Evolutionary conservation across 2,329 filamentous ascomycete genomes (phyloP).

Genomic region (Claviceps pazoutovae): DNA sequence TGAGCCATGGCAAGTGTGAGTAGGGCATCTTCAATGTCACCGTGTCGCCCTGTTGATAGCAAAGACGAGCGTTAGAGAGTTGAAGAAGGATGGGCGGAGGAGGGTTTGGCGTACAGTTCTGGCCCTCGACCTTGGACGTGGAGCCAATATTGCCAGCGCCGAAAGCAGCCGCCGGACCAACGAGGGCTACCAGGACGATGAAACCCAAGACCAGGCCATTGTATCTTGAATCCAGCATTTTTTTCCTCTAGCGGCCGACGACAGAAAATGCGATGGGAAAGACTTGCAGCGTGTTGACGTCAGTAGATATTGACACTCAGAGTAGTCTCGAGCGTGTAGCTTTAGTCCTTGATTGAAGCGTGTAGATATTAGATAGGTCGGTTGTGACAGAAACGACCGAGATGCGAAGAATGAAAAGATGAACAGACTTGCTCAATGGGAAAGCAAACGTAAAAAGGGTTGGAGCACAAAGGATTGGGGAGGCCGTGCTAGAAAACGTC

Average conservation of each 20-base stretch:
- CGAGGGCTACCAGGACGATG: constrained; percentile 50
- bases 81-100: neutral
- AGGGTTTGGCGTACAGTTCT: constrained; percentile 49
- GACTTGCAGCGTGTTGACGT: too few species aligned
- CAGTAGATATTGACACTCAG: too few species aligned
- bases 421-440: neutral
- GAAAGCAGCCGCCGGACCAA: constrained; percentile 59
- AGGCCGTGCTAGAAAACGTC: neutral
- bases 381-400: neutral
- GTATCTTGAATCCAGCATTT: constrained; percentile 35
- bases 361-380: neutral
- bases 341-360: neutral
- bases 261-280: too few species aligned
- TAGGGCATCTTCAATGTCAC: constrained; percentile 85
- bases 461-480: neutral
- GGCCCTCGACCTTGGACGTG: constrained; percentile 65
- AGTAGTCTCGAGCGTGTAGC: neutral
- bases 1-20: constrained; percentile 51
- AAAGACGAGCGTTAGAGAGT: neutral
- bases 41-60: constrained; percentile 52
- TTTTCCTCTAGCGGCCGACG: constrained; percentile 12
- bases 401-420: neutral
- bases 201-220: constrained; percentile 40
- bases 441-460: neutral
- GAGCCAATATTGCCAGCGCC: constrained; percentile 81